Percentiles rank a stretch among this genome's conserved stretches.
Evolutionary conservation across 2,329 filamentous ascomycete species (phyloP).

Genomic region (Tolypocladium album): DNA sequence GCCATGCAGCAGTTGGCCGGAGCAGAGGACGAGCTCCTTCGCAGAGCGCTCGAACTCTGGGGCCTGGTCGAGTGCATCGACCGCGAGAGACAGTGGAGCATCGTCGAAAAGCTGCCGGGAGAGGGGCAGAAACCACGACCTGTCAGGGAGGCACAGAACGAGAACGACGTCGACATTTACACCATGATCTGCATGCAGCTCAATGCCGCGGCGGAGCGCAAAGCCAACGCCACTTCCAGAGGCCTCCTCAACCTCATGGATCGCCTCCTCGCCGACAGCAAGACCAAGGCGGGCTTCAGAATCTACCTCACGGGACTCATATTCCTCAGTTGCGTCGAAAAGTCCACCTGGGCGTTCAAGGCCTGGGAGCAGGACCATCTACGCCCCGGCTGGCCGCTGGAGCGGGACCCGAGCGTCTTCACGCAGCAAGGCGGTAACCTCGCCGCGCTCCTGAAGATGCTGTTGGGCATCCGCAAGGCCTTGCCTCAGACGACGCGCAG

Average conservation of each 20-base stretch:
- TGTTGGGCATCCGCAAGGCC: slow-evolving; percentile 48
- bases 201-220: slow-evolving; percentile 53
- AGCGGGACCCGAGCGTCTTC: slow-evolving; percentile 43
- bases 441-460: slow-evolving; percentile 48
- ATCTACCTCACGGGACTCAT: slow-evolving; percentile 53
- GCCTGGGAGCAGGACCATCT: slow-evolving; percentile 55
- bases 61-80: slow-evolving; percentile 55
- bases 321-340: slow-evolving; percentile 55
- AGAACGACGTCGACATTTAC: slow-evolving; percentile 45
- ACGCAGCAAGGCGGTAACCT: slow-evolving; percentile 49
- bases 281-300: slow-evolving; percentile 46
- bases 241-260: slow-evolving; percentile 49
- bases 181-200: slow-evolving; percentile 54
- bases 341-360: slow-evolving; percentile 59
- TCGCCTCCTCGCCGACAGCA: slow-evolving; percentile 49
- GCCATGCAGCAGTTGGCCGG: slow-evolving; percentile 34
- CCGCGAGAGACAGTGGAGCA: slow-evolving; percentile 50
- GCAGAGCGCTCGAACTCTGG: slow-evolving; percentile 52
- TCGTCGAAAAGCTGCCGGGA: slow-evolving; percentile 35
- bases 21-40: slow-evolving; percentile 42
- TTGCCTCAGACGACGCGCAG: slow-evolving; percentile 41
- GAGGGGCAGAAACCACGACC: slow-evolving; percentile 29
- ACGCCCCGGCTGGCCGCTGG: slow-evolving; percentile 49
- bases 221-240: slow-evolving; percentile 49
- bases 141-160: slow-evolving; percentile 37